These are phyloP conservation scores for Fusarium buharicum DNA, from an alignment of 2,329 filamentous ascomycete genomes.

Conservation along the genomic window DNA sequence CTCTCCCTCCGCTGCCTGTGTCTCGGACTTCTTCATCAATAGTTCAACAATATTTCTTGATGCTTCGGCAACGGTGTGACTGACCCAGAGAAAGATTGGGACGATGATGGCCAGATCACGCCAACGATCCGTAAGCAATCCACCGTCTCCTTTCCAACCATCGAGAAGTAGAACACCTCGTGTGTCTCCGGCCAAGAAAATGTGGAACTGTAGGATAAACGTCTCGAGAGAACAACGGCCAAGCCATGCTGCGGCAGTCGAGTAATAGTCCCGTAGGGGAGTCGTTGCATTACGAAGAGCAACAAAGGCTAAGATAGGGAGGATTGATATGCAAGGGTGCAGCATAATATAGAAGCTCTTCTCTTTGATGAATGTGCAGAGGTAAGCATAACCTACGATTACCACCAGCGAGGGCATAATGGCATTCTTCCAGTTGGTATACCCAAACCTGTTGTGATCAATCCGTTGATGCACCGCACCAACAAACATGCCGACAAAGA, in stretches of 20 bases:
- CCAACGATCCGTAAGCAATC: conserved; percentile 43
- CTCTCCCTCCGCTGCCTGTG: neutral
- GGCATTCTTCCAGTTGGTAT: conserved; percentile 38
- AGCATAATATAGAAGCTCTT: conserved; percentile 56
- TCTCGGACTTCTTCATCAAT: conserved; percentile 29
- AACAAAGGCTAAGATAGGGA: conserved; percentile 64
- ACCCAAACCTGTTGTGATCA: conserved; percentile 29
- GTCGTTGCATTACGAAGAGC: conserved; percentile 59
- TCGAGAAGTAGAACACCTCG: conserved; percentile 58
- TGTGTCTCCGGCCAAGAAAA: conserved; percentile 69
- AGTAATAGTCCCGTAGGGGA: conserved; percentile 36
- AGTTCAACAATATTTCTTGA: conserved; percentile 43
- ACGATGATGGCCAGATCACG: conserved; percentile 41
- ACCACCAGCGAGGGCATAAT: conserved; percentile 41
- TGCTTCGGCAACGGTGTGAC: conserved; percentile 41
- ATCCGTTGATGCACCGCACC: conserved; percentile 43
- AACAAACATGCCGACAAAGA: conserved; percentile 65
- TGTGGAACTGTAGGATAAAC: conserved; percentile 69
- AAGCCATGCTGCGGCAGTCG: conserved; percentile 61
- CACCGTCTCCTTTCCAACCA: conserved; percentile 41
- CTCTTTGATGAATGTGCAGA: conserved; percentile 9
- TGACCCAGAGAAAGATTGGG: conserved; percentile 47
- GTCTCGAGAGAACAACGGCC: conserved; percentile 68
- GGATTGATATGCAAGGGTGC: conserved; percentile 64
- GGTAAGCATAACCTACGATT: conserved; percentile 45